Conservation (phyloP, 164 flowering plant species). For the Paratinospora sagittata region DNA sequence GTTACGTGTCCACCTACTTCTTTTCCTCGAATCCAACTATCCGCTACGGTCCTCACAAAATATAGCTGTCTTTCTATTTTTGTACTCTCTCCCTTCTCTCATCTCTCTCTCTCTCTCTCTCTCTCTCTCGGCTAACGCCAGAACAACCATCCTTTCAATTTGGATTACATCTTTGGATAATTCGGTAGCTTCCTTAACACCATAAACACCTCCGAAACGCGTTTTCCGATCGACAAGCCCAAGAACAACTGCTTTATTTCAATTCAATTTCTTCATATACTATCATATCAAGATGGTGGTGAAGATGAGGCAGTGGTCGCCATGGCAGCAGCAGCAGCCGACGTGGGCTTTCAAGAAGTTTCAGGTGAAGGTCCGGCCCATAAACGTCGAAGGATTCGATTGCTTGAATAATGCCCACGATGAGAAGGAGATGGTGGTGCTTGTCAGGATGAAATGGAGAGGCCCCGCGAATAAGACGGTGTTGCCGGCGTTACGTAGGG, state of each 20-base stretch:
- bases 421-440: neutral
- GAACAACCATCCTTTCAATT: too few relatives aligned
- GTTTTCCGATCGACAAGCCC: too few relatives aligned
- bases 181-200: neutral
- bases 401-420: neutral
- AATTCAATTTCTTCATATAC: too few relatives aligned
- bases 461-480: too few relatives aligned
- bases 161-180: neutral
- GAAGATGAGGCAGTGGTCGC: slow-evolving; percentile 1
- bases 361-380: neutral
- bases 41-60: too few relatives aligned
- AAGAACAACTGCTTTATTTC: too few relatives aligned
- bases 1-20: too few relatives aligned
- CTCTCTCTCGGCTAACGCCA: too few relatives aligned
- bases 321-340: neutral
- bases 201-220: neutral
- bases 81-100: too few relatives aligned
- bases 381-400: neutral
- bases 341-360: neutral
- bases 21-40: too few relatives aligned
- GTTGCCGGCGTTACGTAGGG: too few relatives aligned
- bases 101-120: neutral
- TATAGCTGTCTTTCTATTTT: too few relatives aligned
- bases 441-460: neutral
- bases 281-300: neutral